Conservation (phyloP, 176 grass and related monocot genomes). For the Rhynchospora tenuis region DNA sequence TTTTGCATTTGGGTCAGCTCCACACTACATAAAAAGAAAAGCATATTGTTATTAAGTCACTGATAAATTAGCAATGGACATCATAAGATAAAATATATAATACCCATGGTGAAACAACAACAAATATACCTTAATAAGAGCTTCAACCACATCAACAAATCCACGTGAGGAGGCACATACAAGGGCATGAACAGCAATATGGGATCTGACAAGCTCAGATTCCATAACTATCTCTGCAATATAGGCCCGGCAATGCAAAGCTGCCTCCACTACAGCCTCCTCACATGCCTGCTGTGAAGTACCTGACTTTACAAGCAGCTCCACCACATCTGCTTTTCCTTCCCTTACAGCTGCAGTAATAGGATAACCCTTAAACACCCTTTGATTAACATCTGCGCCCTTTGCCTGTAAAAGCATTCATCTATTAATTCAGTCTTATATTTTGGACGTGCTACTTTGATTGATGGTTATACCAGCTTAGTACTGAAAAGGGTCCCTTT, state of each 20-base stretch:
- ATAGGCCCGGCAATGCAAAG: slow-evolving; percentile 52
- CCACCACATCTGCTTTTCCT: slow-evolving; percentile 62
- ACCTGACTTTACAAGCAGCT: slow-evolving; percentile 62
- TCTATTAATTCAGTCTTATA: not conserved
- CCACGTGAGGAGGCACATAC: slow-evolving; percentile 62
- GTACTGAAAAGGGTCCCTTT: not conserved
- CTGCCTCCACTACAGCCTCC: slow-evolving; percentile 90
- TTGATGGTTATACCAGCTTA: not conserved
- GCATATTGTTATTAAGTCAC: not conserved
- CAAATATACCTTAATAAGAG: slow-evolving; percentile 59
- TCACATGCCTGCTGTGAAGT: slow-evolving; percentile 89
- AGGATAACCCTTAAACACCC: slow-evolving; percentile 69
- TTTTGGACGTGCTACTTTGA: not conserved
- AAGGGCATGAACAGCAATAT: slow-evolving; percentile 67
- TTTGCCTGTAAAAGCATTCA: slow-evolving; percentile 44
- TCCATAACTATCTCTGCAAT: slow-evolving; percentile 66
- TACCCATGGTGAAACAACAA: not conserved
- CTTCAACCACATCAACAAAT: slow-evolving; percentile 73
- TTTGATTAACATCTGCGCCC: slow-evolving; percentile 86
- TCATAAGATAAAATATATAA: not conserved
- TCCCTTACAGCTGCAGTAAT: slow-evolving; percentile 74
- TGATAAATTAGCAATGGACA: not conserved
- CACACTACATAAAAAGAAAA: slow-evolving; percentile 44
- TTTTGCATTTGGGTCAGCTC: slow-evolving; percentile 65
- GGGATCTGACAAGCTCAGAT: slow-evolving; percentile 74